Evolutionary conservation across 2,329 filamentous ascomycete genomes (phyloP).

Genomic region (Canariomyces notabilis): DNA sequence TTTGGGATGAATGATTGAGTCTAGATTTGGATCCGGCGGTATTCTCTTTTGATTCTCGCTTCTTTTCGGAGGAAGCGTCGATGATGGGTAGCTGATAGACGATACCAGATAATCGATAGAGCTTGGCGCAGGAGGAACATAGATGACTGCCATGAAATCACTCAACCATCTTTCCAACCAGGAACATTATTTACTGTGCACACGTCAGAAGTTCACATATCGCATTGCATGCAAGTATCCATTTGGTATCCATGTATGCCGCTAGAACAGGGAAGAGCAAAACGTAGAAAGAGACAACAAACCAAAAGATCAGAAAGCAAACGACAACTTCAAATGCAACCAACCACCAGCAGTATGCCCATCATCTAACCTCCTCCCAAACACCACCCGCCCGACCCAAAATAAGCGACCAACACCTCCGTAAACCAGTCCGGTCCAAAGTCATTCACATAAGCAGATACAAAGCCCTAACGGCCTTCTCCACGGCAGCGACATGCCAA

Average conservation of each 20-base stretch:
- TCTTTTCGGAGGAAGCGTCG: too few relatives aligned
- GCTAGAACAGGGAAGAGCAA: neutral
- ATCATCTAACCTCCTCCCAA: neutral
- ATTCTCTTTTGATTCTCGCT: too few relatives aligned
- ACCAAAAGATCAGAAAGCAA: neutral
- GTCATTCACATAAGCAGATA: constrained; percentile 56
- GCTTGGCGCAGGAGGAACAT: neutral
- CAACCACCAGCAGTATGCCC: neutral
- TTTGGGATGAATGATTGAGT: constrained; percentile 53
- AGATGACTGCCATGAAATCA: neutral
- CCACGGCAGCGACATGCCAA: constrained; percentile 70
- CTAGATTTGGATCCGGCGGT: too few relatives aligned
- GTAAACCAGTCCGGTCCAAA: too few relatives aligned
- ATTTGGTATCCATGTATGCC: constrained; percentile 3
- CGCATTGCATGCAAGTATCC: neutral
- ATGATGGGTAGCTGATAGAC: neutral
- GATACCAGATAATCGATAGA: neutral
- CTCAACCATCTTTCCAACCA: neutral
- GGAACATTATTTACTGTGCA: neutral
- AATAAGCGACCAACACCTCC: neutral
- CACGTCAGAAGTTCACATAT: neutral
- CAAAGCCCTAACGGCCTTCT: constrained; percentile 62
- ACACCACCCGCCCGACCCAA: neutral
- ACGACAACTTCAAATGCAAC: neutral
- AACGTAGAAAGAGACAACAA: neutral